phyloP scores from a whole-genome alignment of 2,329 filamentous ascomycete genomes.

The Furcasterigmium sp. region DNA sequence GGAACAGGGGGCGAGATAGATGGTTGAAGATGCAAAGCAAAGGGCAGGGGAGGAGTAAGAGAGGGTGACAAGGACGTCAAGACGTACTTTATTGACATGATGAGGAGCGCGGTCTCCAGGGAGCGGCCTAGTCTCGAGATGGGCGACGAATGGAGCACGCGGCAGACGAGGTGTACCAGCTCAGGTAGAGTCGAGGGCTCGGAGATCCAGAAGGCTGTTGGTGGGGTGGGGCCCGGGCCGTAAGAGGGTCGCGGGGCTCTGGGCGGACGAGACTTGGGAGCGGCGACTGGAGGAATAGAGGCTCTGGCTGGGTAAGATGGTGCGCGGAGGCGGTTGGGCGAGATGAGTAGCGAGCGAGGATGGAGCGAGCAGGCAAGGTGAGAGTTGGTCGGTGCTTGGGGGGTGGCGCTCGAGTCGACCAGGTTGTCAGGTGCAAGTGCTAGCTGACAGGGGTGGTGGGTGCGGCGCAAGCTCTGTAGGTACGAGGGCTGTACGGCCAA shows the following conservation, averaged over 20 bases:
- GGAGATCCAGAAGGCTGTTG: constrained; percentile 13
- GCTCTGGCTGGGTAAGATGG: constrained; percentile 1
- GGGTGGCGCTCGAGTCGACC: constrained; percentile 3
- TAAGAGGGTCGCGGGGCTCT: constrained; percentile 5
- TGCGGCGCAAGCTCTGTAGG: background rate
- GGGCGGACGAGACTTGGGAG: constrained; percentile 7
- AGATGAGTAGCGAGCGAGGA: background rate
- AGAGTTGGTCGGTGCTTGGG: background rate
- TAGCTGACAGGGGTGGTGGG: too few species aligned
- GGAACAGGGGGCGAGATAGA: background rate
- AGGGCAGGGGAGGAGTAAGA: background rate
- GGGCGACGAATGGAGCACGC: constrained; percentile 13
- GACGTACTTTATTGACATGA: constrained; percentile 53
- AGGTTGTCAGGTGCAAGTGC: background rate
- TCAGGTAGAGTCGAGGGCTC: constrained; percentile 5
- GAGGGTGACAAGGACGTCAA: constrained; percentile 10
- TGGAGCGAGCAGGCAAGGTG: background rate
- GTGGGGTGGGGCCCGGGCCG: constrained; percentile 13
- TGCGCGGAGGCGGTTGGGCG: constrained; percentile 5
- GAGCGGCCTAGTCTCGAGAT: constrained; percentile 7
- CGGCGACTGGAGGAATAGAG: background rate
- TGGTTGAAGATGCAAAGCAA: background rate
- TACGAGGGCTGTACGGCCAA: too few species aligned
- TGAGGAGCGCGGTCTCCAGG: background rate
- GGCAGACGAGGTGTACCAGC: constrained; percentile 11